Percentiles rank a stretch among this genome's conserved stretches.
These are phyloP conservation scores for Breviolum minutum DNA, from an alignment of 73 alveolate genomes.

Conservation along the genomic window DNA sequence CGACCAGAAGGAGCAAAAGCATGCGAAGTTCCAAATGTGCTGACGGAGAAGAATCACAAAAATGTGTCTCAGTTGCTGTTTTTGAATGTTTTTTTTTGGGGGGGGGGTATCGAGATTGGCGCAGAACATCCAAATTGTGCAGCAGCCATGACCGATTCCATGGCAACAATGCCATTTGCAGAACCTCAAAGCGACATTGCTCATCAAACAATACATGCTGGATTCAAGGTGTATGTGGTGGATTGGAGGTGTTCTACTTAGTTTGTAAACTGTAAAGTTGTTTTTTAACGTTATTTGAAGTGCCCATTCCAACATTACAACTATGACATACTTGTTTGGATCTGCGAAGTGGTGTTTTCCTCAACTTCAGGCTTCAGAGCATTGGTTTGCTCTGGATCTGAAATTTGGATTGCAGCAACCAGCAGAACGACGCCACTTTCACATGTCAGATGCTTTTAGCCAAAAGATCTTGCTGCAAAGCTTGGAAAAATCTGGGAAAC, in stretches of 20 bases:
- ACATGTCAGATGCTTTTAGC: not conserved
- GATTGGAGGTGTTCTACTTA: too few relatives aligned
- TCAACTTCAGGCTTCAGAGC: not conserved
- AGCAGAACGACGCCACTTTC: slow-evolving; percentile 24
- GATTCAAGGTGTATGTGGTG: too few relatives aligned
- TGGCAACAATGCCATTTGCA: not conserved
- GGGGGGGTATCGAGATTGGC: too few relatives aligned
- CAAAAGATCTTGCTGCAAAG: not conserved
- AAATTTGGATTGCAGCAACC: slow-evolving; percentile 27
- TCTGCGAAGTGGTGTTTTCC: not conserved
- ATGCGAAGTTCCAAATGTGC: not conserved
- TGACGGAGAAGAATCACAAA: not conserved
- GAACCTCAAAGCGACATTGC: not conserved
- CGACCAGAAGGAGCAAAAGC: not conserved
- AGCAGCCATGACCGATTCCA: too few relatives aligned
- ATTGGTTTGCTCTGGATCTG: not conserved
- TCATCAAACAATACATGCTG: too few relatives aligned
- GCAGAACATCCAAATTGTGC: too few relatives aligned
- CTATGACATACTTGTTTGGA: not conserved
- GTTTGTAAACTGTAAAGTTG: too few relatives aligned
- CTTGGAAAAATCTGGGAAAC: not conserved
- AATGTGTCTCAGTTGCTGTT: too few relatives aligned
- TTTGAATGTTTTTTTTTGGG: too few relatives aligned
- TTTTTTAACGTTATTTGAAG: too few relatives aligned
- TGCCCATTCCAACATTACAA: too few relatives aligned